Conservation (phyloP, 495 filamentous ascomycete genomes). For the Cudoniella acicularis region DNA sequence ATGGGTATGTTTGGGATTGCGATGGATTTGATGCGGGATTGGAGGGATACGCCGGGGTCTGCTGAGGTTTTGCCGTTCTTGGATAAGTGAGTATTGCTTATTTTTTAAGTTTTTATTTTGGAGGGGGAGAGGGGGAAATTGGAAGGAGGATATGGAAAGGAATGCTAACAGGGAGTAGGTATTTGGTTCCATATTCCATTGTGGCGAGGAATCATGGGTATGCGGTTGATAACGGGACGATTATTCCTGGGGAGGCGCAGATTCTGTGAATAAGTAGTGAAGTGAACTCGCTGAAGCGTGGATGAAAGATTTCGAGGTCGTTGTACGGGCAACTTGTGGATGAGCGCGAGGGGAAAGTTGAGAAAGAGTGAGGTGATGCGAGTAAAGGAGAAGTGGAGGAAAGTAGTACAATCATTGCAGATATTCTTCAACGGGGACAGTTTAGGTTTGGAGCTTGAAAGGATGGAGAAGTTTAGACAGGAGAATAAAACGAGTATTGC, state of each 20-base stretch:
- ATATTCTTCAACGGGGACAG: too few relatives aligned
- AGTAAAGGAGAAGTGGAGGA: too few relatives aligned
- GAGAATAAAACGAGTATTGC: too few relatives aligned
- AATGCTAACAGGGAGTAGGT: constrained; percentile 22
- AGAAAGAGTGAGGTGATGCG: too few relatives aligned
- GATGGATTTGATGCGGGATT: constrained; percentile 75
- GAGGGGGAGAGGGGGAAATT: not conserved
- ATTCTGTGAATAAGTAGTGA: constrained; percentile 1
- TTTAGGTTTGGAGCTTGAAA: too few relatives aligned
- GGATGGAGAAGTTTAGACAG: too few relatives aligned
- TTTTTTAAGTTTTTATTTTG: not conserved
- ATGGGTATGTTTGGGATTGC: constrained; percentile 64
- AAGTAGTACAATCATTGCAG: too few relatives aligned
- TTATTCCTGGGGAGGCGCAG: constrained; percentile 42
- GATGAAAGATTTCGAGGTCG: too few relatives aligned
- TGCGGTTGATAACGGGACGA: constrained; percentile 38
- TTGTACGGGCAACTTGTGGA: too few relatives aligned
- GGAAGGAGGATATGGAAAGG: not conserved
- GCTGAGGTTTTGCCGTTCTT: constrained; percentile 59
- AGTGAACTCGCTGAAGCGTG: too few relatives aligned
- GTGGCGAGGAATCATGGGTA: constrained; percentile 41
- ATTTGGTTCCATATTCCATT: constrained; percentile 41
- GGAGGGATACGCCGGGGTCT: constrained; percentile 62
- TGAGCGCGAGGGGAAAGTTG: too few relatives aligned
- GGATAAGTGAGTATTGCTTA: constrained; percentile 49